Evolutionary conservation across 805 yeast species (phyloP).

Genomic region (Jamesozyma hellenica): DNA sequence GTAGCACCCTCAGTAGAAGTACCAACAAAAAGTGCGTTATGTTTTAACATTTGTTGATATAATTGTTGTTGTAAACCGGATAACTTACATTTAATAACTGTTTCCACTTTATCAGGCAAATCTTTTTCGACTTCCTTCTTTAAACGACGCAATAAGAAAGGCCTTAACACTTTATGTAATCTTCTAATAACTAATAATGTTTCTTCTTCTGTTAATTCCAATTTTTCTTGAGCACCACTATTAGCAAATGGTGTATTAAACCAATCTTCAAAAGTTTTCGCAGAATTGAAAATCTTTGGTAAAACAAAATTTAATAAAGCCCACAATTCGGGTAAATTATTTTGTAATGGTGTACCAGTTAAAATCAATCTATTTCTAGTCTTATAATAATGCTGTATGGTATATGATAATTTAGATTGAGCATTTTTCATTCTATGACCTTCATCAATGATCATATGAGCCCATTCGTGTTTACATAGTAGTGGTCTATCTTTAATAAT

Average conservation of each 20-base stretch:
- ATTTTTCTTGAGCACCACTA: conserved; percentile 71
- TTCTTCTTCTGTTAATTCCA: conserved; percentile 80
- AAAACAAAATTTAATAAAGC: conserved; percentile 71
- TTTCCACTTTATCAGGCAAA: conserved; percentile 75
- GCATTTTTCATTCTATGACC: conserved; percentile 85
- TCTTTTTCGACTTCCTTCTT: conserved; percentile 83
- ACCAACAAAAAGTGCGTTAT: conserved; percentile 59
- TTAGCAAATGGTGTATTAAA: conserved; percentile 82
- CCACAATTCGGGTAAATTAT: conserved; percentile 79
- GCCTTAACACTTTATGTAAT: conserved; percentile 78
- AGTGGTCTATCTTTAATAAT: conserved; percentile 68
- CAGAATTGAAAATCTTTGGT: conserved; percentile 78
- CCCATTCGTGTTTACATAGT: conserved; percentile 60
- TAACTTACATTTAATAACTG: conserved; percentile 68
- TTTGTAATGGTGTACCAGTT: conserved; percentile 84
- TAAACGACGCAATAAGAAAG: conserved; percentile 72
- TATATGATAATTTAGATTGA: conserved; percentile 59
- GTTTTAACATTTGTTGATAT: conserved; percentile 70
- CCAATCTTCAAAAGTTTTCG: conserved; percentile 82
- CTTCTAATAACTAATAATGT: conserved; percentile 71
- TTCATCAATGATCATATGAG: conserved; percentile 84
- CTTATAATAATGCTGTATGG: conserved; percentile 60
- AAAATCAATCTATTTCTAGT: conserved; percentile 70
- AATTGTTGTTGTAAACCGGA: conserved; percentile 61
- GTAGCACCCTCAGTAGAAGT: conserved; percentile 46